These are phyloP conservation scores for Stentor roeselii DNA, from an alignment of 73 alveolate genomes.

Conservation along the genomic window DNA sequence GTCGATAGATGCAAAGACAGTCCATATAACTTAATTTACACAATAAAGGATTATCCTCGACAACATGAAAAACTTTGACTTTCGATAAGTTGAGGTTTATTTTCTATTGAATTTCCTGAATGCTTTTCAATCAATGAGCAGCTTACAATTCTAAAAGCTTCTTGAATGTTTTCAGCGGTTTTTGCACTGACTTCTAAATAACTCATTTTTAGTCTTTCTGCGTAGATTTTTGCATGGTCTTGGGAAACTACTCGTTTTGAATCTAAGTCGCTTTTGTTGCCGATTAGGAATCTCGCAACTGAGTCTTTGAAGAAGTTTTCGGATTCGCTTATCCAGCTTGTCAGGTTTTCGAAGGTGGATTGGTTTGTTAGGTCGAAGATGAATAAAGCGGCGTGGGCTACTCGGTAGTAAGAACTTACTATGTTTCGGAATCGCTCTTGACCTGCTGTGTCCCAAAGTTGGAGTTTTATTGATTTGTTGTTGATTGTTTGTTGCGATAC, in stretches of 20 bases:
- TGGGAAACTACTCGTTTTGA: slow-evolving; percentile 39
- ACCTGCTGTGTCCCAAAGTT: slow-evolving; percentile 54
- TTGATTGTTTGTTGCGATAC: slow-evolving; percentile 25
- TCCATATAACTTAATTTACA: no score
- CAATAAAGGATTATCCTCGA: no score
- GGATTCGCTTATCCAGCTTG: background rate
- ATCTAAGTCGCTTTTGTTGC: slow-evolving; percentile 43
- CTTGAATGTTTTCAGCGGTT: background rate
- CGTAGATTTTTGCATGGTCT: slow-evolving; percentile 45
- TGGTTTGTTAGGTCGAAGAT: slow-evolving; percentile 45
- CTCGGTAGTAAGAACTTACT: slow-evolving; percentile 34
- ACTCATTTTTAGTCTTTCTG: slow-evolving; percentile 30
- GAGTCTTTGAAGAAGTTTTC: background rate
- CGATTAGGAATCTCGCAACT: slow-evolving; percentile 36
- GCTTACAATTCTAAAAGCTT: no score
- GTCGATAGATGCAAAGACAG: background rate
- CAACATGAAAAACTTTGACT: no score
- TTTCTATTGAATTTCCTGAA: no score
- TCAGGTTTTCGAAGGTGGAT: slow-evolving; percentile 37
- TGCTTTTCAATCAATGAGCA: no score
- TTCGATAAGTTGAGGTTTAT: no score
- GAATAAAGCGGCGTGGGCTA: background rate
- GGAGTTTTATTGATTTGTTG: slow-evolving; percentile 41
- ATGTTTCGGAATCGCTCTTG: slow-evolving; percentile 39
- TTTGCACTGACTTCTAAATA: background rate